Evolutionary conservation across 306 rosid genomes (phyloP).

Genomic region (Castanea crenata): DNA sequence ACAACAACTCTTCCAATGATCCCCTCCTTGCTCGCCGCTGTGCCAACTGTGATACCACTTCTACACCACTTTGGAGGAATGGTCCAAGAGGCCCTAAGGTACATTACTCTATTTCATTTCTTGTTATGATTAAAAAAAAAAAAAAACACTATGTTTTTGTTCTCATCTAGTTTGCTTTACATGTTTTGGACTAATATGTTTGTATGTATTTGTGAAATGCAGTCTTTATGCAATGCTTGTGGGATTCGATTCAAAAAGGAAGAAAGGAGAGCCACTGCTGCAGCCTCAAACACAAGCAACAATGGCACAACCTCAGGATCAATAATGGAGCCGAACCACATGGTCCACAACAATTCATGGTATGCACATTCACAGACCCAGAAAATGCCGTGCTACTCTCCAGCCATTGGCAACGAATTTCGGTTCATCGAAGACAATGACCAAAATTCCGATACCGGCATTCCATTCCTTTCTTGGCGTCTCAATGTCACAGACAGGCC

Average conservation of each 20-base stretch:
- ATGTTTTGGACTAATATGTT: background rate
- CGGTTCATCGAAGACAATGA: constrained; percentile 50
- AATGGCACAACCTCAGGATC: constrained; percentile 20
- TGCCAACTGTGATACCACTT: constrained; percentile 97
- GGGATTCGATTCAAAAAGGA: constrained; percentile 97
- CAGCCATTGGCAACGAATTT: constrained; percentile 51
- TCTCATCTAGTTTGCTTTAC: too few species aligned
- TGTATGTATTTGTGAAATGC: constrained; percentile 10
- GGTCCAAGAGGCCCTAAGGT: constrained; percentile 99
- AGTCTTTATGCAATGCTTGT: constrained; percentile 98
- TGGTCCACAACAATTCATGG: constrained; percentile 53
- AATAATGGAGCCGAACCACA: constrained; percentile 40
- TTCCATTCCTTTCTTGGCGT: constrained; percentile 88
- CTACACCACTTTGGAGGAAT: constrained; percentile 97
- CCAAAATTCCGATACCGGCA: constrained; percentile 44
- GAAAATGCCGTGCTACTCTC: constrained; percentile 59
- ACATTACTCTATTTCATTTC: background rate
- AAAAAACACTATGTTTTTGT: background rate
- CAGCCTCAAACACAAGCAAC: constrained; percentile 37
- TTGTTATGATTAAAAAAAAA: background rate
- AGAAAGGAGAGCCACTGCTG: constrained; percentile 77
- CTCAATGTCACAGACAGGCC: constrained; percentile 89
- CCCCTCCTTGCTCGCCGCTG: constrained; percentile 93
- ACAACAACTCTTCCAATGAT: constrained; percentile 27
- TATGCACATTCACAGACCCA: constrained; percentile 47